These are phyloP conservation scores for Ophiocordyceps unilateralis DNA, from an alignment of 2,329 filamentous ascomycete genomes.

Conservation along the genomic window DNA sequence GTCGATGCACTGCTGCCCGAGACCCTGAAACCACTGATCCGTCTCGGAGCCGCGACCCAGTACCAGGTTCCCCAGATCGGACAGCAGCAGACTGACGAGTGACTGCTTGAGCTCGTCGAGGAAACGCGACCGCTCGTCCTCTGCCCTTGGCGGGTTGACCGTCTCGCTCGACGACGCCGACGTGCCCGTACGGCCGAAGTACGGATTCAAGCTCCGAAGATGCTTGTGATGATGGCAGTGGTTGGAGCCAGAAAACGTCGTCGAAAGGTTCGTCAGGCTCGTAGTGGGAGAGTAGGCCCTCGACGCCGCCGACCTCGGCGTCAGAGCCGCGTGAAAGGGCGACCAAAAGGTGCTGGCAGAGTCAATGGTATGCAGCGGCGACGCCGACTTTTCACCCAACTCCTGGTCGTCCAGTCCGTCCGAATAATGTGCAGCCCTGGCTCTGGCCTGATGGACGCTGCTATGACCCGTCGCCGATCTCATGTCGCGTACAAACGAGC, in stretches of 20 bases:
- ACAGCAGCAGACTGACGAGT: constrained; percentile 69
- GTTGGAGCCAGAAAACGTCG: constrained; percentile 26
- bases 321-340: constrained; percentile 55
- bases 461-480: constrained; percentile 50
- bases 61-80: constrained; percentile 73
- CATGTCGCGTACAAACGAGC: constrained; percentile 37
- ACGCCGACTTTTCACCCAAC: constrained; percentile 46
- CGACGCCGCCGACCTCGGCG: constrained; percentile 41
- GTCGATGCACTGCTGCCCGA: constrained; percentile 49
- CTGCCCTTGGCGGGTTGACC: constrained; percentile 40
- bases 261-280: constrained; percentile 39
- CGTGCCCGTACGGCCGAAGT: constrained; percentile 42
- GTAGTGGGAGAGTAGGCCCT: constrained; percentile 44
- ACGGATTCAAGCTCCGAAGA: constrained; percentile 28
- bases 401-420: constrained; percentile 51
- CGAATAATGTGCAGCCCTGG: constrained; percentile 40
- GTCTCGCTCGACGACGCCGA: constrained; percentile 53
- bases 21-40: constrained; percentile 64
- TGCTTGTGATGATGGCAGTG: constrained; percentile 24
- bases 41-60: constrained; percentile 87
- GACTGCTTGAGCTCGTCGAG: constrained; percentile 61
- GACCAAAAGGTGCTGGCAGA: constrained; percentile 78
- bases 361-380: constrained; percentile 55
- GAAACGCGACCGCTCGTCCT: constrained; percentile 62
- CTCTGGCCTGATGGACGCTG: constrained; percentile 51